Evolutionary conservation across 176 grass and related monocot species (phyloP).

Genomic region (Hyparrhenia diplandra): DNA sequence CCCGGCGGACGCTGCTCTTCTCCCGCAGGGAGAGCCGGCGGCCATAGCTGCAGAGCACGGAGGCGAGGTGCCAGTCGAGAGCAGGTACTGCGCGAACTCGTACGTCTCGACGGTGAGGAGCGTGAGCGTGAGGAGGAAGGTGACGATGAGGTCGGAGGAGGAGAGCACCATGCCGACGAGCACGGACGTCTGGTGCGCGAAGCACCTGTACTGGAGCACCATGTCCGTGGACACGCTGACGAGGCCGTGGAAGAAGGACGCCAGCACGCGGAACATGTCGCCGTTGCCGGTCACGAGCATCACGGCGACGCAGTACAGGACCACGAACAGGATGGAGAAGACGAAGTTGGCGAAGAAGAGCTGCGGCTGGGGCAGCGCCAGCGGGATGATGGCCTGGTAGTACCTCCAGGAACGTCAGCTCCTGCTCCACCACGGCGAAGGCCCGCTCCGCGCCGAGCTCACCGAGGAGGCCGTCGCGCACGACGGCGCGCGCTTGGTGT

Average conservation of each 20-base stretch:
- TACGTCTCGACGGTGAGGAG: slow-evolving; percentile 20
- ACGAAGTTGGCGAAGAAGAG: slow-evolving; percentile 20
- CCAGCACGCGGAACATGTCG: slow-evolving; percentile 18
- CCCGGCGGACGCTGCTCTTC: neutral
- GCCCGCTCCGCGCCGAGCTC: neutral
- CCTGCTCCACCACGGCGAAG: slow-evolving; percentile 24
- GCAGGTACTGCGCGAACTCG: slow-evolving; percentile 1
- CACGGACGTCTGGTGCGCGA: slow-evolving; percentile 5
- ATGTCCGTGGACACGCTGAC: neutral
- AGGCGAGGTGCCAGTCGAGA: slow-evolving; percentile 12
- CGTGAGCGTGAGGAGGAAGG: slow-evolving; percentile 27
- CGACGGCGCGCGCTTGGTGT: neutral
- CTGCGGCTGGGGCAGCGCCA: neutral
- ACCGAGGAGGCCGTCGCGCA: neutral
- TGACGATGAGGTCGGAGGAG: slow-evolving; percentile 30
- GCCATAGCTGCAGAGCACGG: slow-evolving; percentile 7
- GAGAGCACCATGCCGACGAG: slow-evolving; percentile 15
- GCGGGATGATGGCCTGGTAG: slow-evolving; percentile 34
- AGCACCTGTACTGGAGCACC: slow-evolving; percentile 30
- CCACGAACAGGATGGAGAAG: slow-evolving; percentile 24
- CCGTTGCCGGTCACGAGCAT: slow-evolving; percentile 34
- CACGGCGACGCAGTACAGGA: slow-evolving; percentile 11
- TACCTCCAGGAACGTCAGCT: slow-evolving; percentile 20
- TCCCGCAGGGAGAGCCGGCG: neutral
- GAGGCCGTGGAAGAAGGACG: neutral